A percentile compares a stretch with the other conserved stretches of the same genome.
phyloP scores from a whole-genome alignment of 768 basidiomycete genomes.

The Lentinula aciculospora region DNA sequence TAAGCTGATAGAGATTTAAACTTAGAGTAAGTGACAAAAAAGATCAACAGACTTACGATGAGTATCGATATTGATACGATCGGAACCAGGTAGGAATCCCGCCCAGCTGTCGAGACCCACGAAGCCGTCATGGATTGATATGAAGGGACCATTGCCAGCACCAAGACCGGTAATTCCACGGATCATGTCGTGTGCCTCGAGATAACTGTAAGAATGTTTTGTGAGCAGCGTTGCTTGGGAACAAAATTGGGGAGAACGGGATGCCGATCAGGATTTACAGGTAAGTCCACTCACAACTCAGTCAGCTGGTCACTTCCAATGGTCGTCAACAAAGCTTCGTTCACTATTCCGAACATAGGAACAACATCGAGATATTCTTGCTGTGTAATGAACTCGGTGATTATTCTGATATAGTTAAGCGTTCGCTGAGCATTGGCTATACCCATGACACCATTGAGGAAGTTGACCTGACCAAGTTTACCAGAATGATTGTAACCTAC shows the following conservation, averaged over 20 bases:
- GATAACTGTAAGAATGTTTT: conserved; percentile 38
- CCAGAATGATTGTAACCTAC: conserved; percentile 60
- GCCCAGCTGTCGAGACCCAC: conserved; percentile 34
- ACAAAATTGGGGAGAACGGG: conserved; percentile 21
- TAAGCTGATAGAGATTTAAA: conserved; percentile 18
- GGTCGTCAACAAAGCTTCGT: conserved; percentile 47
- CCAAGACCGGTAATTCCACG: conserved; percentile 72
- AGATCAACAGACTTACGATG: conserved; percentile 26
- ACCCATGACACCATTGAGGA: conserved; percentile 75
- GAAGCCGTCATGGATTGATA: conserved; percentile 51
- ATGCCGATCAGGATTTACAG: conserved; percentile 16
- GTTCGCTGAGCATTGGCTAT: conserved; percentile 80
- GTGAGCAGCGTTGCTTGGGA: conserved; percentile 12
- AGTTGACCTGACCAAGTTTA: conserved; percentile 55
- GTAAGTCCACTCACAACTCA: conserved; percentile 52
- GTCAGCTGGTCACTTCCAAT: conserved; percentile 55
- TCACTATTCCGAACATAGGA: conserved; percentile 58
- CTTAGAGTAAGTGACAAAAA: not conserved
- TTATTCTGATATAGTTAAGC: conserved; percentile 71
- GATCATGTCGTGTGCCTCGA: conserved; percentile 56
- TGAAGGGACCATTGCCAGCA: conserved; percentile 56
- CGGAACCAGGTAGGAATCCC: conserved; percentile 40
- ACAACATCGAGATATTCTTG: conserved; percentile 65
- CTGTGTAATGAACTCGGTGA: conserved; percentile 81
- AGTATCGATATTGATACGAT: conserved; percentile 49